Conservation (phyloP, 2,329 filamentous ascomycete species). For the Thielaviopsis ethacetica region DNA sequence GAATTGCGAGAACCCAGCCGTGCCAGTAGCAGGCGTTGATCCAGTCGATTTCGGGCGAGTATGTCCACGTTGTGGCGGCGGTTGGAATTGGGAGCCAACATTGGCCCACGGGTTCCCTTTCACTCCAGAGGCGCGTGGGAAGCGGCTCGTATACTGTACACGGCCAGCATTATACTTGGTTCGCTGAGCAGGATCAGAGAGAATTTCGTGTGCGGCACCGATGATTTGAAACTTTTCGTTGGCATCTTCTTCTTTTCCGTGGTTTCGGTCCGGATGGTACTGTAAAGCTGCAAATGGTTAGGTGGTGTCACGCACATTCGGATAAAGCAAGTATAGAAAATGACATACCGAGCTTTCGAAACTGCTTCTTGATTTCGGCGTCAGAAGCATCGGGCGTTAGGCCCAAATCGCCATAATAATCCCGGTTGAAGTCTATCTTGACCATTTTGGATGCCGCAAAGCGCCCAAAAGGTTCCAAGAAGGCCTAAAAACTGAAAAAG, state of each 20-base stretch:
- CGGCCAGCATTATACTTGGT: conserved; percentile 34
- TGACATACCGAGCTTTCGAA: conserved; percentile 57
- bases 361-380: conserved; percentile 72
- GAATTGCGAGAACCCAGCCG: conserved; percentile 20
- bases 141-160: conserved; percentile 18
- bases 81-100: conserved; percentile 30
- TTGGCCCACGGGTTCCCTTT: conserved; percentile 41
- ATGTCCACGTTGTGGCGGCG: conserved; percentile 29
- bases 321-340: background rate
- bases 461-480: background rate
- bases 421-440: conserved; percentile 29
- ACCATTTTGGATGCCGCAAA: conserved; percentile 6
- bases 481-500: background rate
- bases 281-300: conserved; percentile 46
- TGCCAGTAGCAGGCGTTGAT: conserved; percentile 1
- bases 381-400: conserved; percentile 49
- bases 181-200: conserved; percentile 33
- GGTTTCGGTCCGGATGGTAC: conserved; percentile 81
- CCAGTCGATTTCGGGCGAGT: conserved; percentile 5
- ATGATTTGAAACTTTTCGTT: conserved; percentile 75
- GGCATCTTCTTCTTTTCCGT: conserved; percentile 62
- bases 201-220: conserved; percentile 68
- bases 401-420: conserved; percentile 78
- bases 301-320: conserved; percentile 10
- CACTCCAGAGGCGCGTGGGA: conserved; percentile 35